Base-by-base conservation (phyloP, 345 rosid species). In the Camelina laxa region DNA sequence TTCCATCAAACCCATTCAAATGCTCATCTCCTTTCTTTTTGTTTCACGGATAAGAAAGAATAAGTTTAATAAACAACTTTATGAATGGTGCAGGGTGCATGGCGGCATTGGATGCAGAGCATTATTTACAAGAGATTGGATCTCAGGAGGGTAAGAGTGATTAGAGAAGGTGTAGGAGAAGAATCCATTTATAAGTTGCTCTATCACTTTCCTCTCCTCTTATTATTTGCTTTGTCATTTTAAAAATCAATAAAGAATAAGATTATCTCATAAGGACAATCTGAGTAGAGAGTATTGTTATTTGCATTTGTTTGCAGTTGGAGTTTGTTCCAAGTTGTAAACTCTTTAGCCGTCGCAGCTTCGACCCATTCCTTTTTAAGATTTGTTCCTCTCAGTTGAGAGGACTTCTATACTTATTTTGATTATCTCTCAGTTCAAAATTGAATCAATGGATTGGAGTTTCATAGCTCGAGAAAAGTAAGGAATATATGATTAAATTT, bases 101-200 rank as follows among this genome's bases (percentile, higher is more conserved):
- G 99, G 97, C 99, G 39, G 99, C 99, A 1, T 84, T 92, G 74
- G 99, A 95, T 19, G 98, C 98, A 7, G 98, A 95, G 66, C 99
- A 95, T 82, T 95, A 89, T 84, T 80, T 95, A 80, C 97, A 95
- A 45, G 92, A 91, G 84, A 82, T 87, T 65, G 90, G 86, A 65
- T 77, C 93, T 31, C 88, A 85, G 68, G 85, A 83, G 63, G 92
- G 82, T 55, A 88, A 91, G 82, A 85, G 76, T 16, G 85, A 87
- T 78, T 89, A 54, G 31, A 61, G 64, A 53, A 54, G 48, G 12
- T 50, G 48, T 45, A 31, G 49, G 19, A 74, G 47, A 54, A 65
- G 41, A 24, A 19, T 3, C 65, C 17, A 60, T 19, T 60, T 38
- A 65, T n/a, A 42, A 55, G 31, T 3, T 56, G 30, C 36, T 45